Base-by-base conservation (phyloP, 2,329 filamentous ascomycete species). In the Leptographium flavum region DNA sequence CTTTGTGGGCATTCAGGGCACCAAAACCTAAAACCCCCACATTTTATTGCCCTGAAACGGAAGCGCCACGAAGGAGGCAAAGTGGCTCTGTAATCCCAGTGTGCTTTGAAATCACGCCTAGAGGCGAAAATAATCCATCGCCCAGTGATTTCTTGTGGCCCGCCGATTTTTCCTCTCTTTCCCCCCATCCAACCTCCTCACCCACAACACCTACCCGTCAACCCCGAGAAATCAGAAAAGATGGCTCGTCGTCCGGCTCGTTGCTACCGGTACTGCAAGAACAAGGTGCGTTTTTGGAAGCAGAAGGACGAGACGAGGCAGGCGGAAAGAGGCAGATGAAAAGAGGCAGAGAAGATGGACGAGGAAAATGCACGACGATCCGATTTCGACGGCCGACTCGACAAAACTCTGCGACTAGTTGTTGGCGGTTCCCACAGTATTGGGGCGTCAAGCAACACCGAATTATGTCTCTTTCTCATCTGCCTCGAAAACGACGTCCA, bases 261-360 rank as follows among this genome's bases (percentile, higher is more conserved):
- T 78, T 98, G 92, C 78, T 98, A 94, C 81, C 83, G 92, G 67
- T 98, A 98, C 85, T 98, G 92, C 88, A 98, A 98, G 87, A 98
- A 96, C 83, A 95, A 95, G 87, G 87, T 94, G 68, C 73, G 83
- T 70, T 53, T 42, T 47, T 48, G 17, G 28, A 45, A 14, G 39
- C 17, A 15, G 31, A 42, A 8, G 23, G 14, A 31, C 1, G 25
- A 23, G 23, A 32, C 5, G 21, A 17, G 21, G 25, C 4, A n/a
- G 19, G 23, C 5, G 25, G 25, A 19, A 43, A 43, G n/a, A 42
- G 21, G 30, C 31, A 22, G 31, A 31, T n/a, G 31, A 37, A 36
- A 41, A 32, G 4, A 38, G 37, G 27, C 17, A 6, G 31, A 28
- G 10, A 36, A 17, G 13, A 28, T 28, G n/a, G 19, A 23, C 19